Conservation (phyloP, 2,329 filamentous ascomycete species). For the Pseudocercospora cruenta region DNA sequence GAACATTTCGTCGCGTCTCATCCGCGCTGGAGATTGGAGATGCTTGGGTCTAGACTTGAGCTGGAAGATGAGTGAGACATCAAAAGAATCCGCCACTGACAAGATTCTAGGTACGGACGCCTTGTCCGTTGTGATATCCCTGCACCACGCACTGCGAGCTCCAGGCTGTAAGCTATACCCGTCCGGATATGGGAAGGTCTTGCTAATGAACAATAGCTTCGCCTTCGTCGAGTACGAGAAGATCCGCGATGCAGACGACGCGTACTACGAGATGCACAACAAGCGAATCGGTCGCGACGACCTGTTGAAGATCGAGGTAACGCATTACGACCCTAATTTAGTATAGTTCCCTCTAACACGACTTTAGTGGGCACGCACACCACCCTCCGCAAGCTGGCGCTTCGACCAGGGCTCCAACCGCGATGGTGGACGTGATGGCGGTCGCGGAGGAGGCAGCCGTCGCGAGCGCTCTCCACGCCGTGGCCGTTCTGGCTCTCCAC, state of each 20-base stretch:
- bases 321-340: background rate
- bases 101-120: slow-evolving; percentile 80
- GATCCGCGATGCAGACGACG: slow-evolving; percentile 96
- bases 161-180: slow-evolving; percentile 78
- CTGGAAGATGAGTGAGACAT: background rate
- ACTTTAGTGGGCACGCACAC: slow-evolving; percentile 90
- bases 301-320: slow-evolving; percentile 89
- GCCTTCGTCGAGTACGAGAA: slow-evolving; percentile 99
- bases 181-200: slow-evolving; percentile 14
- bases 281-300: slow-evolving; percentile 97
- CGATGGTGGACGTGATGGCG: slow-evolving; percentile 53
- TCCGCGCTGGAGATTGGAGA: background rate
- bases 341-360: slow-evolving; percentile 25
- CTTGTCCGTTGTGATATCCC: slow-evolving; percentile 98
- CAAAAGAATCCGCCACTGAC: slow-evolving; percentile 40
- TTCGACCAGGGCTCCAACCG: slow-evolving; percentile 78
- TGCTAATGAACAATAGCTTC: slow-evolving; percentile 65
- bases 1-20: background rate
- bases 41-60: background rate
- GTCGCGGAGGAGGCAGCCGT: slow-evolving; percentile 60
- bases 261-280: slow-evolving; percentile 99
- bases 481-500: slow-evolving; percentile 57
- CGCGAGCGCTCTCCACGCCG: slow-evolving; percentile 78
- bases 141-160: slow-evolving; percentile 88
- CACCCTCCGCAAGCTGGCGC: slow-evolving; percentile 96